Evolutionary conservation across 2,329 filamentous ascomycete genomes (phyloP), one percentile per base, ranked within the genome.

Genomic region (Ophiostoma populinum): DNA sequence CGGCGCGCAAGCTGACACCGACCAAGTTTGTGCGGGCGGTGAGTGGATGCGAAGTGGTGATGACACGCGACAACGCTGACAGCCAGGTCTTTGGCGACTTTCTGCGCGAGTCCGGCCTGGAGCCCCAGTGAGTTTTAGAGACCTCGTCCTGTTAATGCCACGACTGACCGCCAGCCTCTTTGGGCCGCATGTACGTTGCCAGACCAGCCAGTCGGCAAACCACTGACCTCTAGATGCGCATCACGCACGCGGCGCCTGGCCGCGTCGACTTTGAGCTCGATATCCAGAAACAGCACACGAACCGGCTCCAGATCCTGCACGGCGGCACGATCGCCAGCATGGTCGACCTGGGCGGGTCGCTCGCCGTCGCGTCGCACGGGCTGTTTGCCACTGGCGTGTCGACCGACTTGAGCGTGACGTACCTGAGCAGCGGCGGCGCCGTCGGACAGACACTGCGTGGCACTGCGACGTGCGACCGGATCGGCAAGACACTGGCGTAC

Each of bases 61-160:
- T 18, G 33, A 12, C 3, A 22, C n/a, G n/a, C n/a, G n/a, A n/a
- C n/a, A n/a, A n/a, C n/a, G n/a, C n/a, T n/a, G n/a, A n/a, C n/a
- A 10, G 8, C 10, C 18, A 90, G 82, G 82, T 92, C 31, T 69
- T 83, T 62, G 78, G 80, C 52, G 86, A 81, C 2, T 94, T 94
- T 55, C 72, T 80, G 59, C 69, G 70, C 45, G 80, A 82, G 43
- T 93, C 85, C 5, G 86, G 86, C 6, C 59, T 95, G 15, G 87
- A 94, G 55, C 83, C 83, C 52, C 80, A 80, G 86, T 92, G 51
- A 47, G 58, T 51, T 17, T 24, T 20, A 1, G 18, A n/a, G 8
- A 8, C 8, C 8, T 9, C 8, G 24, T n/a, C 8, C n/a, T 25
- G 24, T 25, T 25, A 25, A 8, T 25, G 8, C 8, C 24, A 25